Base-by-base conservation (phyloP, 129 eudicot genomes). In the Arctium lappa region DNA sequence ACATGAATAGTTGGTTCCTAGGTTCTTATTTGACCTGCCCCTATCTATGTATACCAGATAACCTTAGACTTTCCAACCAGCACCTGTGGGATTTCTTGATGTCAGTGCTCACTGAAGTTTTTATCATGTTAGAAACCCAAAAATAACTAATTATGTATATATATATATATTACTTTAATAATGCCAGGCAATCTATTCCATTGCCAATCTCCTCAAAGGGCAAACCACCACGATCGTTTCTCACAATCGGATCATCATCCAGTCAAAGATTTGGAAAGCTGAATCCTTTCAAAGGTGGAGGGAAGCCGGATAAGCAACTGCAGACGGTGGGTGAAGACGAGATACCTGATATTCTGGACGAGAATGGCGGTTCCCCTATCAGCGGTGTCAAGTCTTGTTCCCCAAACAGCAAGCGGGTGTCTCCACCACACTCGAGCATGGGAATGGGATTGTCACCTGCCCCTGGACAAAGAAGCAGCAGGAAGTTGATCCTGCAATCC, bases 331-430 rank as follows among this genome's bases (percentile, higher is more conserved):
- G 79, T 22, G 96, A 88, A 74, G 92, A 95, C 11, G 97, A 89
- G 69, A 86, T 95, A 69, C 98, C 98, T 0, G 89, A 86, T 65
- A 79, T 92, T 44, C 93, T 92, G 16, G 97, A 91, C 85, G 91
- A 81, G 27, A 88, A 83, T 39, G 69, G 86, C 4, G 69, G 87
- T 15, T 90, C 92, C 36, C 91, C 96, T 1, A 75, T 79, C 15
- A 82, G 91, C 16, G 90, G 94, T 15, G 85, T 95, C 80, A 91
- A 95, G 79, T 85, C 91, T 8, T 80, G 87, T 32, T 95, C 99
- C 71, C 99, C 99, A 7, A 95, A 91, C 77, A 84, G 92, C 73
- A 95, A 95, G 91, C 88, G 99, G 82, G 97, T 95, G 73, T 93
- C 99, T 34, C 93, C 99, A 50, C 99, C 98, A 76, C 97, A 87